These are phyloP conservation scores for Apophysomyces trapeziformis DNA, from an alignment of 371 early-diverging fungal species.

Conservation along the genomic window DNA sequence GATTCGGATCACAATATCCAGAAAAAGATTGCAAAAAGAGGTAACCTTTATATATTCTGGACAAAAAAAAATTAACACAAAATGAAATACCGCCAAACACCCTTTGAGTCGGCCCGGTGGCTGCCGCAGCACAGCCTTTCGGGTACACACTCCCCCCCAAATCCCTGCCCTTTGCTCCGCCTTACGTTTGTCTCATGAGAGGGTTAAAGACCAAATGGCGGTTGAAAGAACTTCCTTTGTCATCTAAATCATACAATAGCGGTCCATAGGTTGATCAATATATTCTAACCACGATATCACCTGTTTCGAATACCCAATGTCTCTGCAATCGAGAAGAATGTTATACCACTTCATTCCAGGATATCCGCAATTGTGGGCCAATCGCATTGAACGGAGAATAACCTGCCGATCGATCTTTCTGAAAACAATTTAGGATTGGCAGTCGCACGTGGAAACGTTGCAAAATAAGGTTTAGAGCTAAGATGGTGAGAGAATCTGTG, in stretches of 20 bases:
- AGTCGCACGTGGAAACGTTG: not conserved
- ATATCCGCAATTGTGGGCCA: not conserved
- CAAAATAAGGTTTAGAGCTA: not conserved
- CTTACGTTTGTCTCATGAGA: too few relatives aligned
- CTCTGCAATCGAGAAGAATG: too few relatives aligned
- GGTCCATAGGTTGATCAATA: too few relatives aligned
- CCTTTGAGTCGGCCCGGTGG: not conserved
- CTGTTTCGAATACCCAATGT: too few relatives aligned
- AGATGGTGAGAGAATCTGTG: not conserved
- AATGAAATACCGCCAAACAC: slow-evolving; percentile 8
- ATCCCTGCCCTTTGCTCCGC: too few relatives aligned
- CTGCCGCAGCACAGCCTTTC: not conserved
- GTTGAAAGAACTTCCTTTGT: too few relatives aligned
- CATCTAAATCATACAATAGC: too few relatives aligned
- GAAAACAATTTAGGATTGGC: not conserved
- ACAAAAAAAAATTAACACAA: not conserved
- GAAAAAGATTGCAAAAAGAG: not conserved
- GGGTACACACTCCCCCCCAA: not conserved
- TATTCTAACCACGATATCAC: too few relatives aligned
- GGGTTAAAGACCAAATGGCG: too few relatives aligned
- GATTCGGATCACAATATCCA: not conserved
- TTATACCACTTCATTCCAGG: not conserved
- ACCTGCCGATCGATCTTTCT: slow-evolving; percentile 7
- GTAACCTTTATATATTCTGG: not conserved
- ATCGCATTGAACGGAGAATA: slow-evolving; percentile 8